These are phyloP conservation scores for Exsudoporus floridanus DNA, from an alignment of 1,284 basidiomycete species.

Conservation along the genomic window DNA sequence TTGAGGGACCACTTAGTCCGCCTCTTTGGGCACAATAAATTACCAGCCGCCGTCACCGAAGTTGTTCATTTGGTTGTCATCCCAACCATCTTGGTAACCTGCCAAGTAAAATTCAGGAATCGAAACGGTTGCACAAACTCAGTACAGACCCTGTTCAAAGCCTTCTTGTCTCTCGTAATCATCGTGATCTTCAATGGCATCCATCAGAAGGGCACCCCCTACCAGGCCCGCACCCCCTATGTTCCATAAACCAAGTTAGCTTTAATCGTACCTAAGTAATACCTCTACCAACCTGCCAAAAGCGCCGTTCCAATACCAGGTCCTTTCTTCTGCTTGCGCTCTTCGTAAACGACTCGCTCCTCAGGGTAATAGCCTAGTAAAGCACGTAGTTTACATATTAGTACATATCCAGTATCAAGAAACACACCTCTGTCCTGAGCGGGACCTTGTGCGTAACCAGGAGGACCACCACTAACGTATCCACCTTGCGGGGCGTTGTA, in stretches of 20 bases:
- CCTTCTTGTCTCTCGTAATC: constrained; percentile 38
- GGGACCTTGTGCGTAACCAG: neutral
- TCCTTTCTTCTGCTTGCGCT: constrained; percentile 22
- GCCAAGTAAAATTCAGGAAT: constrained; percentile 11
- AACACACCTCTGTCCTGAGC: constrained; percentile 23
- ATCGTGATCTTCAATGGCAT: constrained; percentile 49
- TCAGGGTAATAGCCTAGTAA: constrained; percentile 18
- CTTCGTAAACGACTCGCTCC: constrained; percentile 16
- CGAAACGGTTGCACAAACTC: neutral
- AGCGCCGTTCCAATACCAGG: constrained; percentile 29
- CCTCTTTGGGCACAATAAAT: neutral
- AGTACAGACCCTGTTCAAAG: constrained; percentile 39
- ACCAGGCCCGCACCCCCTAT: constrained; percentile 58
- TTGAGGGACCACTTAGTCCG: neutral
- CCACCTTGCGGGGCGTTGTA: constrained; percentile 20
- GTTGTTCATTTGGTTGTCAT: constrained; percentile 4
- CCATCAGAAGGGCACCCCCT: constrained; percentile 54
- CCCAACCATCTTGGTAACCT: constrained; percentile 27
- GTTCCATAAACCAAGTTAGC: constrained; percentile 10
- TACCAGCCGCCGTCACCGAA: constrained; percentile 13
- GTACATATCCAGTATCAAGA: neutral
- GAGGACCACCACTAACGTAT: constrained; percentile 6
- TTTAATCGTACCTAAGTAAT: neutral
- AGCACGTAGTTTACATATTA: neutral
- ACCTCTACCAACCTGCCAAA: constrained; percentile 30